These are phyloP conservation scores for Talaromyces borbonicus DNA, from an alignment of 495 filamentous ascomycete genomes.

Conservation along the genomic window DNA sequence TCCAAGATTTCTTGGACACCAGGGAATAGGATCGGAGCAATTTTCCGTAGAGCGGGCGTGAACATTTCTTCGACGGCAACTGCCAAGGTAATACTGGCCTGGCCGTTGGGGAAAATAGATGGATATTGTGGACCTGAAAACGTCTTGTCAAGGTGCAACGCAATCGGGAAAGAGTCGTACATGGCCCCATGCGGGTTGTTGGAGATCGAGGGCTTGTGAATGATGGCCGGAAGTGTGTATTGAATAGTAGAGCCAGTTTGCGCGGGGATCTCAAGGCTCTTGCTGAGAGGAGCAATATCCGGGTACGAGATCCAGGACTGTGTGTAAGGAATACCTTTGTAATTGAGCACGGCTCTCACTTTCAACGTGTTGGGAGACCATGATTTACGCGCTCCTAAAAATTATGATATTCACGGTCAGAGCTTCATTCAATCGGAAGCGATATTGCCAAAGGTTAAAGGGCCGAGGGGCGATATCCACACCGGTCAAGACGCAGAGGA, in stretches of 20 bases:
- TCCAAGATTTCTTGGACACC: background rate
- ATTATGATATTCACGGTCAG: too few relatives aligned
- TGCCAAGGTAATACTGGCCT: constrained; percentile 2
- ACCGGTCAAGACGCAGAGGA: constrained; percentile 26
- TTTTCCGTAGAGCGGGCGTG: background rate
- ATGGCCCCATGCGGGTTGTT: constrained; percentile 21
- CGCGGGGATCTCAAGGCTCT: constrained; percentile 17
- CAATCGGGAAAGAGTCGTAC: constrained; percentile 32
- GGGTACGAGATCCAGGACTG: constrained; percentile 34
- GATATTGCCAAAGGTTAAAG: background rate
- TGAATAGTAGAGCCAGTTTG: constrained; percentile 8
- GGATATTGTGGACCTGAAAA: constrained; percentile 17
- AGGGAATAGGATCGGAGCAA: background rate
- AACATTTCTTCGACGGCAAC: background rate
- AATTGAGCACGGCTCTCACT: constrained; percentile 29
- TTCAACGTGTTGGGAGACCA: constrained; percentile 34
- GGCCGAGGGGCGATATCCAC: background rate
- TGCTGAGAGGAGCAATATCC: constrained; percentile 27
- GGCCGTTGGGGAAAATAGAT: constrained; percentile 2
- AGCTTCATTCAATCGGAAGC: too few relatives aligned
- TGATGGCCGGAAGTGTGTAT: constrained; percentile 33
- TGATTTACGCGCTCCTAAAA: constrained; percentile 24
- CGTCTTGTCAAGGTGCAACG: constrained; percentile 24
- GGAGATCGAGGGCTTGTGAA: constrained; percentile 17
- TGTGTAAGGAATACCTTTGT: constrained; percentile 32